A percentile compares a stretch with the other conserved stretches of the same genome.
These are phyloP conservation scores for Paradendryphiella salina DNA, from an alignment of 2,329 filamentous ascomycete genomes.

Conservation along the genomic window DNA sequence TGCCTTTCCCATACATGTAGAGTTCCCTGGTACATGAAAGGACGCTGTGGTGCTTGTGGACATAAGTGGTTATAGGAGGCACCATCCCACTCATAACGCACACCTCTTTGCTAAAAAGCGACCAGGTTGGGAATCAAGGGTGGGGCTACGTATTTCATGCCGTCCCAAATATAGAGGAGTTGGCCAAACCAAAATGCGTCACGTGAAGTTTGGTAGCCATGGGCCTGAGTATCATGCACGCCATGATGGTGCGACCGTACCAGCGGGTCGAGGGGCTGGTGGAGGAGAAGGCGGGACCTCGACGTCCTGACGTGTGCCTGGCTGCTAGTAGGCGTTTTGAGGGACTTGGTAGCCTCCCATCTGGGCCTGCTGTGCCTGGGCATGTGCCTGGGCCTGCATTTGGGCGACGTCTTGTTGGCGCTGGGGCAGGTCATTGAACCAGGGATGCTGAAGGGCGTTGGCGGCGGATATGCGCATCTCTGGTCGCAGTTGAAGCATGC, in stretches of 20 bases:
- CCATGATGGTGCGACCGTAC: neutral
- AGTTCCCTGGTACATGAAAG: neutral
- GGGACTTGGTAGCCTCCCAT: constrained; percentile 46
- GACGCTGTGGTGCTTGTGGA: neutral
- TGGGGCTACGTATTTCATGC: neutral
- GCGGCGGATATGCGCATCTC: constrained; percentile 88
- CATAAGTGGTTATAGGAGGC: neutral
- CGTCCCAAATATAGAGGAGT: neutral
- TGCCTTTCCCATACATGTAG: neutral
- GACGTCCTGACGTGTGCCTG: neutral
- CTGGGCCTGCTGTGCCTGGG: constrained; percentile 44
- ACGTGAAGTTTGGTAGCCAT: neutral
- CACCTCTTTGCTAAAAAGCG: neutral
- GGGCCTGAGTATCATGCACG: neutral
- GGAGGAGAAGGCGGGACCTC: neutral
- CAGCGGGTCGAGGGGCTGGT: neutral
- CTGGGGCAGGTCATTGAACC: constrained; percentile 78
- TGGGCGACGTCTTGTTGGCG: constrained; percentile 47
- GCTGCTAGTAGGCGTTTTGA: constrained; percentile 45
- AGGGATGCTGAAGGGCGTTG: constrained; percentile 85
- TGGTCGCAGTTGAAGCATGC: constrained; percentile 90
- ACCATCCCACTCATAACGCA: neutral
- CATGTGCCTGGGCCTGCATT: constrained; percentile 39
- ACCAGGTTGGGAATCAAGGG: neutral
- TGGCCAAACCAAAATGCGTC: neutral